Evolutionary conservation across 495 filamentous ascomycete genomes (phyloP).

Genomic region (Aspergillus panamensis): DNA sequence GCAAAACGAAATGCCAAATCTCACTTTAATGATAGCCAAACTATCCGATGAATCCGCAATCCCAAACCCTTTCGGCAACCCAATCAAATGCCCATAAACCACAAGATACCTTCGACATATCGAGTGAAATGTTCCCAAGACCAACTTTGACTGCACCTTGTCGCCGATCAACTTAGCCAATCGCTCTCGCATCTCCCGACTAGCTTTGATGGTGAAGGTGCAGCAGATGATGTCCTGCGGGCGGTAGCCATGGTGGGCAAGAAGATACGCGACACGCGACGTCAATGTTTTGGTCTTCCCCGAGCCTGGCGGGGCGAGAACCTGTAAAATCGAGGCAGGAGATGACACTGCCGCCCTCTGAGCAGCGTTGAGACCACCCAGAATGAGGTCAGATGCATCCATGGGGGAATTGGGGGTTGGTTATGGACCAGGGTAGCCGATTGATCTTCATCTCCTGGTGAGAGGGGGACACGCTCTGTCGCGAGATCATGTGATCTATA

Average conservation of each 20-base stretch:
- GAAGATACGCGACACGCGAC: slow-evolving; percentile 89
- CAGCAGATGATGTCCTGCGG: slow-evolving; percentile 95
- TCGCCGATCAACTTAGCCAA: slow-evolving; percentile 76
- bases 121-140: slow-evolving; percentile 95
- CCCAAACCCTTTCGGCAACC: slow-evolving; percentile 76
- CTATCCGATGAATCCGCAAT: slow-evolving; percentile 89
- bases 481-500: slow-evolving; percentile 19
- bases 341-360: slow-evolving; percentile 85
- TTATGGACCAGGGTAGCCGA: neutral
- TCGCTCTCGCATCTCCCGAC: slow-evolving; percentile 90
- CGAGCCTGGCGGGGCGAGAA: slow-evolving; percentile 81
- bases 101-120: slow-evolving; percentile 84
- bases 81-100: slow-evolving; percentile 82
- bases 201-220: slow-evolving; percentile 97
- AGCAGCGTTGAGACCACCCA: slow-evolving; percentile 76
- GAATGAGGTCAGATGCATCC: slow-evolving; percentile 46
- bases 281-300: slow-evolving; percentile 98
- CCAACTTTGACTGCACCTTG: slow-evolving; percentile 69
- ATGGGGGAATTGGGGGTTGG: slow-evolving; percentile 8
- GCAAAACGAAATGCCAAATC: slow-evolving; percentile 11
- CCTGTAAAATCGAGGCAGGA: slow-evolving; percentile 73
- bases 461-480: slow-evolving; percentile 12
- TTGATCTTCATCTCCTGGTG: neutral
- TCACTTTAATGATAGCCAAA: slow-evolving; percentile 56
- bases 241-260: slow-evolving; percentile 69